A percentile compares a stretch with the other conserved stretches of the same genome.
Conservation (phyloP, 495 filamentous ascomycete species). For the Platismatia glauca region DNA sequence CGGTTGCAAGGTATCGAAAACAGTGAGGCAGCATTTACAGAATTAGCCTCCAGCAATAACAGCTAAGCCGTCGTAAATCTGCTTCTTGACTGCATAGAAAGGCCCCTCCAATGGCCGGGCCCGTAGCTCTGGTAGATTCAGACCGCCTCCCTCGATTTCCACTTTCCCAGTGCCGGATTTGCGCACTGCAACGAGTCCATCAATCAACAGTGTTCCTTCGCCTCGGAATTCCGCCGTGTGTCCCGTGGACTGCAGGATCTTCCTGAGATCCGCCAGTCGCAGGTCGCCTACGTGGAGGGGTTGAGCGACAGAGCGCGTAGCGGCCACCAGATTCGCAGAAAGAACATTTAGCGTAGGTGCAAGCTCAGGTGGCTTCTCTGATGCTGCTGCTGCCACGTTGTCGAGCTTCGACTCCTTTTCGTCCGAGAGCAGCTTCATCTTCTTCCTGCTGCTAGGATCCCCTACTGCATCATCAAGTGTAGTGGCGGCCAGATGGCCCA, state of each 20-base stretch:
- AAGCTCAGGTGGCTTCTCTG: slow-evolving; percentile 20
- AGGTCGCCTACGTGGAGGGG: slow-evolving; percentile 93
- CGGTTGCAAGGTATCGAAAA: background rate
- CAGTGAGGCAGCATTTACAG: background rate
- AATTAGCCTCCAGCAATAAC: slow-evolving; percentile 61
- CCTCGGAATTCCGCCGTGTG: slow-evolving; percentile 89
- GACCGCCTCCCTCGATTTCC: slow-evolving; percentile 74
- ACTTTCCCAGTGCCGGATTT: slow-evolving; percentile 81
- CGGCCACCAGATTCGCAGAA: slow-evolving; percentile 64
- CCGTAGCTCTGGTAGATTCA: slow-evolving; percentile 35
- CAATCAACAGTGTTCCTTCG: slow-evolving; percentile 84
- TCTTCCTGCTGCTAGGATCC: slow-evolving; percentile 44
- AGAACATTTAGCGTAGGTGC: slow-evolving; percentile 69
- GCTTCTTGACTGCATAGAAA: slow-evolving; percentile 68
- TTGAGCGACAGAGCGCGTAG: slow-evolving; percentile 67
- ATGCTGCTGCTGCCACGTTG: slow-evolving; percentile 24
- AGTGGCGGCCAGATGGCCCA: slow-evolving; percentile 46
- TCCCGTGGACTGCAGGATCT: slow-evolving; percentile 69
- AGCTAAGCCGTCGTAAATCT: slow-evolving; percentile 76
- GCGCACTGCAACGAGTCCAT: slow-evolving; percentile 76
- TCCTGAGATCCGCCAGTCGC: slow-evolving; percentile 76
- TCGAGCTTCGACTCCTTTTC: slow-evolving; percentile 27
- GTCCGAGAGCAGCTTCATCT: slow-evolving; percentile 51
- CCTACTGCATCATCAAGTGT: slow-evolving; percentile 37
- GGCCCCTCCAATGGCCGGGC: slow-evolving; percentile 40